These are phyloP conservation scores for Suhomyces bolitotheri DNA, from an alignment of 1,139 yeast genomes.

Conservation along the genomic window DNA sequence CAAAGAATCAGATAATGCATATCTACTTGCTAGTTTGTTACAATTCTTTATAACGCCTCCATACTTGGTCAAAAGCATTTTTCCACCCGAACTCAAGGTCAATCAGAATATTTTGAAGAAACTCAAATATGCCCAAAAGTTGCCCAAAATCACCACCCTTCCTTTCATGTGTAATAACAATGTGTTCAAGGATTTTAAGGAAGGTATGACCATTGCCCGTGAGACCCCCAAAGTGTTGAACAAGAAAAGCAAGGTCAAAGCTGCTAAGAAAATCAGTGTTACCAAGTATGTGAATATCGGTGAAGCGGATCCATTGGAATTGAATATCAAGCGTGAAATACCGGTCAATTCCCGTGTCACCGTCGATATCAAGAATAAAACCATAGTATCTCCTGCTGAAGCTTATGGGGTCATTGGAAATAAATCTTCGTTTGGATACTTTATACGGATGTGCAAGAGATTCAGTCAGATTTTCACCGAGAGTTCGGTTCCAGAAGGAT, in stretches of 20 bases:
- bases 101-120: conserved; percentile 37
- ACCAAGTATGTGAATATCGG: conserved; percentile 83
- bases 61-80: conserved; percentile 66
- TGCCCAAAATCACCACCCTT: conserved; percentile 71
- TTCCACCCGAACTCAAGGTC: conserved; percentile 27
- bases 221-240: conserved; percentile 40
- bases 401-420: conserved; percentile 70
- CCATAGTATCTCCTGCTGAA: conserved; percentile 67
- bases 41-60: conserved; percentile 89
- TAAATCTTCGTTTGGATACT: conserved; percentile 69
- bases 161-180: conserved; percentile 67
- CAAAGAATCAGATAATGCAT: conserved; percentile 34
- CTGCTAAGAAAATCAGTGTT: conserved; percentile 51
- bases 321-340: conserved; percentile 56
- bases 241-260: conserved; percentile 41
- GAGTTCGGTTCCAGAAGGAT: conserved; percentile 62
- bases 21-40: conserved; percentile 66
- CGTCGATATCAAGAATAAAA: conserved; percentile 61
- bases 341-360: conserved; percentile 83
- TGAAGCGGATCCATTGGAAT: conserved; percentile 52
- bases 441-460: conserved; percentile 62
- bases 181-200: conserved; percentile 44
- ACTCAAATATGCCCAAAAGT: conserved; percentile 64
- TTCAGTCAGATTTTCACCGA: conserved; percentile 73
- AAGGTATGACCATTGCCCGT: conserved; percentile 71